Evolutionary conservation across 768 basidiomycete species (phyloP), one percentile per base, ranked within the genome.

Genomic region (Tricholoma saponaceum): DNA sequence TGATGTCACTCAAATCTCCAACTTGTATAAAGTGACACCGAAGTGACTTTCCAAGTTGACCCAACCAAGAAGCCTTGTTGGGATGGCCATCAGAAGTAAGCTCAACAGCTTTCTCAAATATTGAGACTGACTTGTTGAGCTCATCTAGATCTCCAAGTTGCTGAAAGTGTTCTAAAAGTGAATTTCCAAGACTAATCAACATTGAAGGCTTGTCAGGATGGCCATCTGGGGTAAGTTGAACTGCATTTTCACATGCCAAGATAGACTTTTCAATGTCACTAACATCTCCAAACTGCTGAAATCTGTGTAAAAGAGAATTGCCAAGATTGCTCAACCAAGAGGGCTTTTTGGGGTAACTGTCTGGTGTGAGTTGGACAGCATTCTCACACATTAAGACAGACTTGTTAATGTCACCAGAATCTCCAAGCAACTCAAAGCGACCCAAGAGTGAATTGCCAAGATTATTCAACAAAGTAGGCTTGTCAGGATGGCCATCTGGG

Each of bases 341-440:
- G 23, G 53, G 39, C 25, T 54, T 54, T 10, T 56, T 23, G 8
- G 61, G 64, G 58, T 66, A 59, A n/a, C 62, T 56, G 13, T 49
- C 52, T 13, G 66, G 64, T 14, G 57, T 59, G 10, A 61, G 52
- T 22, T 56, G 4, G 7, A 67, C 41, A 0, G 55, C 61, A 18
- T 57, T 46, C 20, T 54, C 50, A 50, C 28, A 44, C 26, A 47
- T 9, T 26, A 33, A 5, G 18, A 67, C 51, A 3, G 60, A 74
- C 13, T 68, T 57, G 39, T 74, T 63, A 18, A 74, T 62, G 50
- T 74, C 72, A 12, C 60, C 61, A 4, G 64, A 58, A 51, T 66
- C 44, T 4, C 55, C 58, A 9, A 56, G 53, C 3, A 60, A 49
- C 22, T 65, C 62, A 51, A 74, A 75, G 18, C 64, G 71, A 51